Percentiles rank a stretch among this genome's conserved stretches.
Evolutionary conservation across 169 alveolate species (phyloP).

Genomic region (Neospora caninum): DNA sequence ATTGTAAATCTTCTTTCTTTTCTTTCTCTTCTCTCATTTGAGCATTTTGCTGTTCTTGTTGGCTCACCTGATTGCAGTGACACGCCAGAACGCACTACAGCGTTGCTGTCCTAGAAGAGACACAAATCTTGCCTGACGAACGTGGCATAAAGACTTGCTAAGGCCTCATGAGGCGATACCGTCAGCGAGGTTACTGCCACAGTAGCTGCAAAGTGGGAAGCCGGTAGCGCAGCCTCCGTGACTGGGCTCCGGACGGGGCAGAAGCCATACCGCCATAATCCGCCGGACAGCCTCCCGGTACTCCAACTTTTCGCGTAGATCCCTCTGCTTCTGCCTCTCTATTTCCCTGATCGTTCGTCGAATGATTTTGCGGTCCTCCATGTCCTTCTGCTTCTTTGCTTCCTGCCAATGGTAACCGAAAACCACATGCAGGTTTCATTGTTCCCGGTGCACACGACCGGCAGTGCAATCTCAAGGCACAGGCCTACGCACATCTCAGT

Average conservation of each 20-base stretch:
- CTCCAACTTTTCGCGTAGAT: background rate
- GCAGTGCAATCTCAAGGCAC: background rate
- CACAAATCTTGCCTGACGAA: too few relatives aligned
- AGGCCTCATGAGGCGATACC: too few relatives aligned
- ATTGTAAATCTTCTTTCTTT: slow-evolving; percentile 14
- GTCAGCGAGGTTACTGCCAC: too few relatives aligned
- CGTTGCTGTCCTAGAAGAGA: too few relatives aligned
- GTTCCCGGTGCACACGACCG: background rate
- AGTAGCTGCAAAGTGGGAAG: too few relatives aligned
- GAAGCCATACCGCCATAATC: slow-evolving; percentile 8
- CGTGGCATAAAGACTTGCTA: too few relatives aligned
- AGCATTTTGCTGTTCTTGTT: slow-evolving; percentile 18
- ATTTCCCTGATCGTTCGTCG: background rate
- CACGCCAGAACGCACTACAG: background rate
- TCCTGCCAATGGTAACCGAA: slow-evolving; percentile 2
- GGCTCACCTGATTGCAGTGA: slow-evolving; percentile 5
- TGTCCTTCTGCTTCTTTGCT: slow-evolving; percentile 9
- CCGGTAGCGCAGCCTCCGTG: too few relatives aligned
- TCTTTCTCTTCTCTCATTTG: slow-evolving; percentile 10
- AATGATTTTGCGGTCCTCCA: background rate
- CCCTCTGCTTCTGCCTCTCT: background rate
- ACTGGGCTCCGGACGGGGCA: background rate
- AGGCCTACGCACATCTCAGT: too few relatives aligned
- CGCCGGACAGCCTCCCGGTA: slow-evolving; percentile 14
- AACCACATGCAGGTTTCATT: too few relatives aligned